These are phyloP conservation scores for Fusarium keratoplasticum DNA, from an alignment of 2,329 filamentous ascomycete genomes.

Conservation along the genomic window DNA sequence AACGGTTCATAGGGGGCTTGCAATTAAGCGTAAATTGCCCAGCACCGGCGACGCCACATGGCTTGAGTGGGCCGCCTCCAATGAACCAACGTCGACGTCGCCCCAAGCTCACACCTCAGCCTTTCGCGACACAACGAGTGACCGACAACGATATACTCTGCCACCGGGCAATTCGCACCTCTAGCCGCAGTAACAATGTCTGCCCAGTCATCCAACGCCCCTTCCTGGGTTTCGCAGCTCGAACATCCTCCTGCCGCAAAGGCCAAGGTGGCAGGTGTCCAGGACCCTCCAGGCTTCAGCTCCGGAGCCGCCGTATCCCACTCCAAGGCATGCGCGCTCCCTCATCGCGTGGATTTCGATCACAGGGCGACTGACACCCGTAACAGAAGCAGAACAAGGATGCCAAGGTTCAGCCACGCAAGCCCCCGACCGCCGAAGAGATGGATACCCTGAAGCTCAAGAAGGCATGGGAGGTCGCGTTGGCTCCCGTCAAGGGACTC, in stretches of 20 bases:
- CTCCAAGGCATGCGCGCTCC: slow-evolving; percentile 64
- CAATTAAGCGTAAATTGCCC: slow-evolving; percentile 44
- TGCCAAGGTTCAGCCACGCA: slow-evolving; percentile 64
- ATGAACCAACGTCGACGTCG: slow-evolving; percentile 28
- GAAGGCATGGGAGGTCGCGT: slow-evolving; percentile 97
- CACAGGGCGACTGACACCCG: slow-evolving; percentile 8
- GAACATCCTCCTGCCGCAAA: slow-evolving; percentile 75
- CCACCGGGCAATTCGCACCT: not conserved
- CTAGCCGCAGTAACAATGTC: slow-evolving; percentile 30
- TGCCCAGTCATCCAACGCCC: slow-evolving; percentile 56
- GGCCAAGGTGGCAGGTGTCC: slow-evolving; percentile 74
- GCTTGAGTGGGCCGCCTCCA: slow-evolving; percentile 28
- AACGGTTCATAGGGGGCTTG: slow-evolving; percentile 34
- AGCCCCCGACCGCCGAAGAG: slow-evolving; percentile 80
- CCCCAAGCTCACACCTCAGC: slow-evolving; percentile 26
- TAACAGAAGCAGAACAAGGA: slow-evolving; percentile 64
- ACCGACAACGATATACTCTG: not conserved
- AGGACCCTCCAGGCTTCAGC: slow-evolving; percentile 88
- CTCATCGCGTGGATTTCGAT: not conserved
- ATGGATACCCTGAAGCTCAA: slow-evolving; percentile 97
- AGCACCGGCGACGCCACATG: slow-evolving; percentile 22
- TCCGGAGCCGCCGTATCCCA: slow-evolving; percentile 58
- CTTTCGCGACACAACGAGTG: slow-evolving; percentile 10
- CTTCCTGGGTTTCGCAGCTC: slow-evolving; percentile 87
- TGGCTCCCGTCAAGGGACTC: slow-evolving; percentile 91